Evolutionary conservation across 176 grass and related monocot genomes (phyloP), one percentile per base, ranked within the genome.

Genomic region (Zizania latifolia): DNA sequence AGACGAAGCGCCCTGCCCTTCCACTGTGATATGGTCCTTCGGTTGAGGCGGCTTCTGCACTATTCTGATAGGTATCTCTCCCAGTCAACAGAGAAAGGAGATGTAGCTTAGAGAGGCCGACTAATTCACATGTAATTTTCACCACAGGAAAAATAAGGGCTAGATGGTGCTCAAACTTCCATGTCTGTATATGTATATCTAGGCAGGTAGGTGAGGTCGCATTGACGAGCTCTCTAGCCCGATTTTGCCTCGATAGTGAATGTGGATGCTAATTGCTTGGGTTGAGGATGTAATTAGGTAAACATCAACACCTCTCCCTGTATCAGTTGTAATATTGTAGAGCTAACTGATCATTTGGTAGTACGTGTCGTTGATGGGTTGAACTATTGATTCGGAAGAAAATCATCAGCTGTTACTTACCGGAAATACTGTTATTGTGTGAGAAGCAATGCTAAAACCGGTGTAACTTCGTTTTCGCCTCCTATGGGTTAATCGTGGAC

Each of bases 21-120:
- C 63, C 93, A 97, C 78, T 97, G 93, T 54, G 93, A 97, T 19
- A 91, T 92, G 89, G 82, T 96, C 54, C 29, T 92, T 37, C 86
- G 95, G 58, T 64, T 94, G 78, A 86, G 95, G 77, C 87, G 95
- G 41, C 89, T 99, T 65, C 83, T 99, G 24, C 86, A 92, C 84
- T 92, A 88, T 13, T 91, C 95, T 12, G 95, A 94, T 74, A 77
- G 82, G 67, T 73, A 92, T 88, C 82, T 99, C 23, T 83, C 75
- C 71, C 78, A 84, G 71, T 40, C 63, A 22, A 30, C 71, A 55
- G 82, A 85, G 33, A 88, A 86, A 40, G 46, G 35, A 68, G 86
- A 72, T 38, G 29, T 76, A 51, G 60, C 80, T 84, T 94, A 90
- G 77, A 84, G 61, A 62, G 75, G 30, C 24, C 2, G 11, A 65